Conservation (phyloP, 2,329 filamentous ascomycete genomes). For the Cladosporium sp. region DNA sequence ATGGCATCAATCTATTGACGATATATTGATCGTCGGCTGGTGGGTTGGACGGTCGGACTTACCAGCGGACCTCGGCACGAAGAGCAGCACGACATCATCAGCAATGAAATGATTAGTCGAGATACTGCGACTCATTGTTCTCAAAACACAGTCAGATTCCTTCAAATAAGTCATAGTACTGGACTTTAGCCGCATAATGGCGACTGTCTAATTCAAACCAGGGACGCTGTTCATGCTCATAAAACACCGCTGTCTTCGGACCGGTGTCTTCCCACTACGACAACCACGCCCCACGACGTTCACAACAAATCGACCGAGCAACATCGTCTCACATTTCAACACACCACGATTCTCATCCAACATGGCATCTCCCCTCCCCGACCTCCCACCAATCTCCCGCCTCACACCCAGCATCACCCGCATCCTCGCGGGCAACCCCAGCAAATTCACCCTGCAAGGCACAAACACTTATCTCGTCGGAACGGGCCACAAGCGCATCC, state of each 20-base stretch:
- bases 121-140: too few species aligned
- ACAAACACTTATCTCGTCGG: constrained; percentile 96
- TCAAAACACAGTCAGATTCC: too few species aligned
- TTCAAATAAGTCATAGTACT: too few species aligned
- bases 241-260: not conserved
- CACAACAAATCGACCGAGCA: not conserved
- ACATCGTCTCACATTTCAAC: not conserved
- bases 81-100: not conserved
- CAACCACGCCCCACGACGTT: not conserved
- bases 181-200: too few species aligned
- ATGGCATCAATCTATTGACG: too few species aligned
- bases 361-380: constrained; percentile 42
- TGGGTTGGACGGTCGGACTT: not conserved
- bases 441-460: constrained; percentile 71
- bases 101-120: not conserved
- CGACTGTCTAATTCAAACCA: not conserved
- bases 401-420: constrained; percentile 75
- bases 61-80: not conserved
- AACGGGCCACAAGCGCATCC: constrained; percentile 64
- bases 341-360: not conserved
- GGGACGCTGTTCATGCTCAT: not conserved
- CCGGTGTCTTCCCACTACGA: not conserved
- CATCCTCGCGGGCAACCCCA: constrained; percentile 84
- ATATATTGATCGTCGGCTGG: too few species aligned
- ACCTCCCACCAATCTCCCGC: constrained; percentile 69